Evolutionary conservation across 768 basidiomycete species (phyloP), one percentile per base, ranked within the genome.

Genomic region (Lactarius pseudohatsudake): DNA sequence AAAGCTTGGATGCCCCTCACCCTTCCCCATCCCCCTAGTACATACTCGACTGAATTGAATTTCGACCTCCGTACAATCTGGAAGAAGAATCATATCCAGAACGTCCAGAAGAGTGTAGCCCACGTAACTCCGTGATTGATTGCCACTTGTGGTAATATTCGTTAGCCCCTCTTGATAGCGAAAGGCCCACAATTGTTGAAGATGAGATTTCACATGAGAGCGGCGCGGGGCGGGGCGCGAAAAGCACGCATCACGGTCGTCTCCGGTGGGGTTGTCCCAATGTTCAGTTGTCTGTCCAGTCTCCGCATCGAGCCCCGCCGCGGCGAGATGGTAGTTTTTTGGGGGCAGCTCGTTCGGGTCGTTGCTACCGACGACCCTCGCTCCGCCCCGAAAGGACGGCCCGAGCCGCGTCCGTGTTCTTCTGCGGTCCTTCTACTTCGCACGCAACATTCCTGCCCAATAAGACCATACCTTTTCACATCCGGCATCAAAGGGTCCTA

Each of bases 41-140:
- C 11, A 34, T 34, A 38, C 11, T n/a, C 28, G 32, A 34, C 8
- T n/a, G 30, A 32, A 36, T 20, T 34, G 34, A 57, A 32, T n/a
- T 36, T 15, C 20, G 36, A 36, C 56, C 18, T 57, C 30, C 56
- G n/a, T 30, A 20, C 26, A 53, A 53, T 53, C 50, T 53, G 26
- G 50, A 53, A 53, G n/a, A n/a, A 40, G 34, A 53, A 53, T 53
- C 50, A 15, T 8, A 20, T 56, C 55, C 32, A 38, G 59, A 36
- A 38, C 5, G 16, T 28, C 53, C 47, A 55, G 53, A 60, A 53
- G 54, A 36, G 13, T n/a, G 50, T 26, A 43, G 56, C 47, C 50
- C 40, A 32, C 30, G 11, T 13, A 54, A 66, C 40, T 62, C 61
- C 57, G 65, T 62, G 61, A 66, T 66, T 56, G 20, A 57, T 47